Conservation (phyloP, 331 rosid genomes). For the Rhamnella rubrinervis region DNA sequence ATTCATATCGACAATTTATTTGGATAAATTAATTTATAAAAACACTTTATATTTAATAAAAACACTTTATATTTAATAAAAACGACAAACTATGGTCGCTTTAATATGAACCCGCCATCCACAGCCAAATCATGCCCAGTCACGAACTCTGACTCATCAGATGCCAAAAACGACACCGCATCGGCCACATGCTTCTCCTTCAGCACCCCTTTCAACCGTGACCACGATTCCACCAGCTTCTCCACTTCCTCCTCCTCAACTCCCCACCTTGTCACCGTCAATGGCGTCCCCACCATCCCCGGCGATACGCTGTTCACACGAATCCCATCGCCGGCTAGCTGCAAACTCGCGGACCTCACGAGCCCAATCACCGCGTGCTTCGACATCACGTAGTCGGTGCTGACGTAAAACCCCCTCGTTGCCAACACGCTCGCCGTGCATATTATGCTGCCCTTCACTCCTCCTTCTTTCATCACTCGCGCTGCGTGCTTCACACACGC, state of each 20-base stretch:
- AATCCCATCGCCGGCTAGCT: slow-evolving; percentile 2
- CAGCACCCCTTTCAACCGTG: neutral
- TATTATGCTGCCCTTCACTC: slow-evolving; percentile 14
- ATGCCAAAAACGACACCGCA: slow-evolving; percentile 11
- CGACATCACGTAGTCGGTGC: slow-evolving; percentile 20
- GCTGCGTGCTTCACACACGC: slow-evolving; percentile 11
- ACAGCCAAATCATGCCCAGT: neutral
- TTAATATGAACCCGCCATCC: slow-evolving; percentile 1
- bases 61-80: too few relatives aligned
- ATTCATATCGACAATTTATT: too few relatives aligned
- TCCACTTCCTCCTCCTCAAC: neutral
- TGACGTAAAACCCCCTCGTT: neutral
- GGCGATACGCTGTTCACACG: neutral
- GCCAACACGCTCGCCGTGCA: slow-evolving; percentile 11
- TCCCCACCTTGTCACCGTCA: neutral
- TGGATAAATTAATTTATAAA: too few relatives aligned
- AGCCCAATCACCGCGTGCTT: slow-evolving; percentile 21
- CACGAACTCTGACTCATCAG: neutral
- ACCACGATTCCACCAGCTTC: neutral
- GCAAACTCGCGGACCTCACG: slow-evolving; percentile 20
- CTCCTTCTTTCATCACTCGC: slow-evolving; percentile 2
- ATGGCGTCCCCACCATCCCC: neutral
- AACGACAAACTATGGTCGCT: neutral
- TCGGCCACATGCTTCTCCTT: slow-evolving; percentile 6
- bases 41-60: too few relatives aligned